Conservation (phyloP, 2,329 filamentous ascomycete species). For the Conoideocrella luteorostrata region DNA sequence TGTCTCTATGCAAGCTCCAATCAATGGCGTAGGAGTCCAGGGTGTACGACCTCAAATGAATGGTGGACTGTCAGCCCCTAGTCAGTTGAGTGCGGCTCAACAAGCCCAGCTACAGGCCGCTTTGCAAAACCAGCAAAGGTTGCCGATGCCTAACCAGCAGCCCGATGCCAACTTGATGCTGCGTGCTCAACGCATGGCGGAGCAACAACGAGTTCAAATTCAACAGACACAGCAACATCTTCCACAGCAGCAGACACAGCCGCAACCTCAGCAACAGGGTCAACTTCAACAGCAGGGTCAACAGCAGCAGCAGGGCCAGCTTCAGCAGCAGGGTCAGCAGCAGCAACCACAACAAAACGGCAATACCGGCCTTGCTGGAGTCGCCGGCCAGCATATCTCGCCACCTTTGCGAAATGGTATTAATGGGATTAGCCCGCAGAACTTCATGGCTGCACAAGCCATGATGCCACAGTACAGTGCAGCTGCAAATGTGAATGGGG, state of each 20-base stretch:
- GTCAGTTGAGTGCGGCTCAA: conserved; percentile 58
- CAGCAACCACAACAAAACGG: conserved; percentile 22
- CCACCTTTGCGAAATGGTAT: conserved; percentile 37
- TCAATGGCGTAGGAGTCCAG: conserved; percentile 42
- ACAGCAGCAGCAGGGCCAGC: conserved; percentile 25
- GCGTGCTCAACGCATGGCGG: conserved; percentile 60
- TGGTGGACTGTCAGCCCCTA: conserved; percentile 44
- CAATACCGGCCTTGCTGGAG: conserved; percentile 26
- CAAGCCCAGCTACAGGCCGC: conserved; percentile 62
- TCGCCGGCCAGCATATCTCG: conserved; percentile 34
- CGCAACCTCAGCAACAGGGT: conserved; percentile 29
- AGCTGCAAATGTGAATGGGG: conserved; percentile 33
- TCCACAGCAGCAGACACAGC: conserved; percentile 23
- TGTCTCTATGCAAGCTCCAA: conserved; percentile 48
- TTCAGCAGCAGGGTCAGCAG: conserved; percentile 20
- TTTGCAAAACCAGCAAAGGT: conserved; percentile 49
- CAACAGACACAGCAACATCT: conserved; percentile 30
- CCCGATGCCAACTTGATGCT: conserved; percentile 51
- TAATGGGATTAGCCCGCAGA: conserved; percentile 44
- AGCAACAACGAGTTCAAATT: conserved; percentile 53
- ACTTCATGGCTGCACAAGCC: conserved; percentile 45
- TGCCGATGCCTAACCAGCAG: conserved; percentile 40
- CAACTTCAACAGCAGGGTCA: conserved; percentile 21
- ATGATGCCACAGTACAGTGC: conserved; percentile 44
- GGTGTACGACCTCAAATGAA: conserved; percentile 42